Evolutionary conservation across 1,139 yeast genomes (phyloP).

Genomic region (Pneumocystis sp.): DNA sequence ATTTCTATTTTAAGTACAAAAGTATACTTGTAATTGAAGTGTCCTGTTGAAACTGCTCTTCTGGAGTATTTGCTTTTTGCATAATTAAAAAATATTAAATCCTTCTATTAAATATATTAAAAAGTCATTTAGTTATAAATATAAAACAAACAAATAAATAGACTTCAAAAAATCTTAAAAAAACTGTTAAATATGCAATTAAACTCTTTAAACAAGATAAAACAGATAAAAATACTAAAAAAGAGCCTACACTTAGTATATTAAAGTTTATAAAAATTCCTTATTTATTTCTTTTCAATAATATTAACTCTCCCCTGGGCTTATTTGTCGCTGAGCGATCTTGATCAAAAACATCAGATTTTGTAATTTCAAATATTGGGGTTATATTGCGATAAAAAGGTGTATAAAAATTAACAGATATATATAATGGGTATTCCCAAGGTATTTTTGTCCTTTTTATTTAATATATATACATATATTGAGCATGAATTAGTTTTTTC

Average conservation of each 20-base stretch:
- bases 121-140: background rate
- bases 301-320: too few relatives aligned
- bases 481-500: conserved; percentile 44
- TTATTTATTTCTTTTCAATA: background rate
- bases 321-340: too few relatives aligned
- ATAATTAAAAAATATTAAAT: background rate
- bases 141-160: background rate
- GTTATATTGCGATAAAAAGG: background rate
- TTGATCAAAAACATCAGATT: background rate
- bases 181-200: background rate
- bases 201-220: background rate
- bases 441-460: background rate
- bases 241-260: background rate
- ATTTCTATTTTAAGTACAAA: background rate
- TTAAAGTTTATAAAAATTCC: background rate
- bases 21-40: background rate
- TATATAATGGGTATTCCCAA: background rate
- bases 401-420: background rate
- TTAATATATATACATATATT: background rate
- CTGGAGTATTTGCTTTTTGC: background rate
- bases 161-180: background rate
- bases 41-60: background rate
- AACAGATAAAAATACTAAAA: background rate
- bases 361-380: background rate
- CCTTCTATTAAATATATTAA: background rate